Evolutionary conservation across 2,329 filamentous ascomycete species (phyloP).

Genomic region (Fusarium tupiense): DNA sequence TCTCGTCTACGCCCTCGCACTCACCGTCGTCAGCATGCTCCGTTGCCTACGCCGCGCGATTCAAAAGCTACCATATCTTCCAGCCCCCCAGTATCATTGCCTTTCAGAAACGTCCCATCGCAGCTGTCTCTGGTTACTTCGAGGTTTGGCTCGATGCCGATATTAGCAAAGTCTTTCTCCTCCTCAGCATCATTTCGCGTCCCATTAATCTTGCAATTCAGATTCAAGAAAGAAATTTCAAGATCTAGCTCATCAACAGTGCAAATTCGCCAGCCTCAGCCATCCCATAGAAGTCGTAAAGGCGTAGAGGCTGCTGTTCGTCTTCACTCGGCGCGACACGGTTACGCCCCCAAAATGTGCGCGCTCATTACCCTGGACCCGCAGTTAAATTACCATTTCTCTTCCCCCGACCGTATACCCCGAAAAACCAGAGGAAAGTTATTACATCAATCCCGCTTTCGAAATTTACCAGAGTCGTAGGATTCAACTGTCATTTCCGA

Average conservation of each 20-base stretch:
- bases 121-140: not conserved
- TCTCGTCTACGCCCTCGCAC: rapidly evolving
- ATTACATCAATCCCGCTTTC: rapidly evolving
- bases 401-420: rapidly evolving
- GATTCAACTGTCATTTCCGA: too few species aligned
- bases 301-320: not conserved
- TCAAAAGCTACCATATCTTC: rapidly evolving
- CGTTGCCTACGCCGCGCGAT: rapidly evolving
- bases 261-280: rapidly evolving
- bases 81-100: rapidly evolving
- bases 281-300: not conserved
- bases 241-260: not conserved
- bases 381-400: not conserved
- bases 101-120: rapidly evolving
- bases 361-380: not conserved
- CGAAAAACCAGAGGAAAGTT: not conserved
- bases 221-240: rapidly evolving
- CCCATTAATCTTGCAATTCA: not conserved
- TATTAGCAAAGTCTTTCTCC: rapidly evolving
- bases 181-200: rapidly evolving
- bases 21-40: not conserved
- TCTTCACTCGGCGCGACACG: not conserved
- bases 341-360: not conserved
- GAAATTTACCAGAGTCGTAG: rapidly evolving
- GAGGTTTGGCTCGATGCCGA: rapidly evolving